A percentile compares a stretch with the other conserved stretches of the same genome.
phyloP scores from a whole-genome alignment of 345 rosid genomes.

The Aquilaria sinensis region DNA sequence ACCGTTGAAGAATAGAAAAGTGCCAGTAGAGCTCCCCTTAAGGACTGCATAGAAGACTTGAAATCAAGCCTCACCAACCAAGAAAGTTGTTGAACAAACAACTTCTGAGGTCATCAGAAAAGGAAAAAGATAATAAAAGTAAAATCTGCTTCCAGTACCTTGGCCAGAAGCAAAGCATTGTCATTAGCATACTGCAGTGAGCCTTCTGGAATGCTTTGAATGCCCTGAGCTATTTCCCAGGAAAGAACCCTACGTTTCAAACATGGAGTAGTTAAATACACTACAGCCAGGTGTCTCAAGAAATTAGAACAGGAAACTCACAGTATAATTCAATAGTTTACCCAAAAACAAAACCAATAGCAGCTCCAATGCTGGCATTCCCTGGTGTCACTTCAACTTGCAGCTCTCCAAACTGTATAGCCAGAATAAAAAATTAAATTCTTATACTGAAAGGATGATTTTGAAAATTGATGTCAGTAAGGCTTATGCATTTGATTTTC shows the following conservation, averaged over 20 bases:
- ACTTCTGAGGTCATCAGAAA: not conserved
- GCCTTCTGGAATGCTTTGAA: slow-evolving; percentile 70
- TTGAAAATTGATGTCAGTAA: too few species aligned
- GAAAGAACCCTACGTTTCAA: slow-evolving; percentile 62
- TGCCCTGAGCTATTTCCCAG: slow-evolving; percentile 71
- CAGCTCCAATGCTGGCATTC: slow-evolving; percentile 75
- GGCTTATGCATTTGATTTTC: too few species aligned
- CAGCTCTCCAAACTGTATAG: slow-evolving; percentile 83
- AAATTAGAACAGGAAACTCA: slow-evolving; percentile 4
- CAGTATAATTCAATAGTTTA: slow-evolving; percentile 24
- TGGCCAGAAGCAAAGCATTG: slow-evolving; percentile 71
- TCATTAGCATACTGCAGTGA: slow-evolving; percentile 88
- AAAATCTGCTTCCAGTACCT: slow-evolving; percentile 36
- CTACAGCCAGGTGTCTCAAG: not conserved
- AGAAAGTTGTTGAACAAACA: slow-evolving; percentile 1
- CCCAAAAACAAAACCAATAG: slow-evolving; percentile 65
- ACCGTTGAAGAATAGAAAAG: slow-evolving; percentile 52
- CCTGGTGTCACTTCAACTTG: slow-evolving; percentile 70
- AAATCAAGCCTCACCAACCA: not conserved
- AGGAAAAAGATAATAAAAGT: too few species aligned
- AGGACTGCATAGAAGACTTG: slow-evolving; percentile 52
- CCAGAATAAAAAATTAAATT: too few species aligned
- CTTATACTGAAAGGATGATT: too few species aligned
- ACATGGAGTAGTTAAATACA: not conserved
- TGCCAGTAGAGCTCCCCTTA: slow-evolving; percentile 67